These are phyloP conservation scores for Schwanniomyces pseudopolymorphus DNA, from an alignment of 805 yeast genomes.

Conservation along the genomic window DNA sequence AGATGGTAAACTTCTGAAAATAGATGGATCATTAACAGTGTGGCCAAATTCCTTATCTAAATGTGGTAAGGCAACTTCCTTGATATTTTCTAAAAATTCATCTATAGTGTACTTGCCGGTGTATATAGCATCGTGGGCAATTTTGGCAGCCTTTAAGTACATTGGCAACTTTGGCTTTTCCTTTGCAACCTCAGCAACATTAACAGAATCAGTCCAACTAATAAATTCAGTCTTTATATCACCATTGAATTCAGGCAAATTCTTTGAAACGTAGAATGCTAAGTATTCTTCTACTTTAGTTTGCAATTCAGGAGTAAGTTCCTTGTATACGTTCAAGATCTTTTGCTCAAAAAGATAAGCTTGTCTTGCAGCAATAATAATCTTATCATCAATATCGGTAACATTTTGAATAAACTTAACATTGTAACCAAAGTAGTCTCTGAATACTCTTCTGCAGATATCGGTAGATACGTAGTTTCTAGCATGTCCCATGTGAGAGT, in stretches of 20 bases:
- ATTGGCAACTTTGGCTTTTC: conserved; percentile 83
- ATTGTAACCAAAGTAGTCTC: conserved; percentile 89
- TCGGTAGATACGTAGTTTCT: conserved; percentile 94
- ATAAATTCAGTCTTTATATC: conserved; percentile 36
- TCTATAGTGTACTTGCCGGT: conserved; percentile 16
- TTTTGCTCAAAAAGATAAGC: conserved; percentile 72
- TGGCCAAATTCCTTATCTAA: conserved; percentile 75
- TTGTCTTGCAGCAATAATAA: conserved; percentile 92
- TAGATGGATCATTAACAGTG: conserved; percentile 76
- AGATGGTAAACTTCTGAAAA: conserved; percentile 80
- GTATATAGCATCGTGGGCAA: conserved; percentile 50
- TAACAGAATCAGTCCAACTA: conserved; percentile 51
- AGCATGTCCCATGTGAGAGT: conserved; percentile 98
- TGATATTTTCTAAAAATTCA: conserved; percentile 50
- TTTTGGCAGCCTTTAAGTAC: conserved; percentile 64
- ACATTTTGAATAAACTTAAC: conserved; percentile 91
- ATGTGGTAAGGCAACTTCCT: conserved; percentile 72
- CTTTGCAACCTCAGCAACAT: conserved; percentile 49
- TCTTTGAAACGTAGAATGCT: conserved; percentile 48
- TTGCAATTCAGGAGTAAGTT: conserved; percentile 34
- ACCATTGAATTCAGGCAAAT: conserved; percentile 47
- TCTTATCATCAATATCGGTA: conserved; percentile 98
- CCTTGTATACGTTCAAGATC: conserved; percentile 25
- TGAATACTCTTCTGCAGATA: conserved; percentile 84
- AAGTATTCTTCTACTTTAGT: conserved; percentile 45